Percentiles rank a stretch among this genome's conserved stretches.
Evolutionary conservation across 2,329 filamentous ascomycete genomes (phyloP).

Genomic region (Hymenoscyphus scutula): DNA sequence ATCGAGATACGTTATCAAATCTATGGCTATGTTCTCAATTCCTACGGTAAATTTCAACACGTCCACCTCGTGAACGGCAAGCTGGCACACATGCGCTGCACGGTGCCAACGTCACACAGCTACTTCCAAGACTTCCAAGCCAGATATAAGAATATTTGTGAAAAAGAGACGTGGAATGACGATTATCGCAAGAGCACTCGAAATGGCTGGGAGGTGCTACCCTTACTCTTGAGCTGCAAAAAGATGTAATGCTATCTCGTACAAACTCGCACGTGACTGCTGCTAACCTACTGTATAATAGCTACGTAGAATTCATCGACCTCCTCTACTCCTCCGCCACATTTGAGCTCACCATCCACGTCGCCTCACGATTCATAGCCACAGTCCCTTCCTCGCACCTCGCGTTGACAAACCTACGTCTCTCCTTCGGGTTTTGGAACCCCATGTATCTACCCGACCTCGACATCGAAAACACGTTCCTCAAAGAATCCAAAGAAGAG

Average conservation of each 20-base stretch:
- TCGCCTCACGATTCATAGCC: not conserved
- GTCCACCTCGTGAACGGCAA: not conserved
- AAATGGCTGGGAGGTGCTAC: conserved; percentile 1
- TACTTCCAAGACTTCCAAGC: not conserved
- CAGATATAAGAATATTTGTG: not conserved
- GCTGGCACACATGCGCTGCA: not conserved
- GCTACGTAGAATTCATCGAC: not conserved
- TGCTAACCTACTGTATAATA: no score
- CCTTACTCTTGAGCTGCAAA: conserved; percentile 4
- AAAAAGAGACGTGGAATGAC: not conserved
- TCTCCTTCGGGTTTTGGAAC: not conserved
- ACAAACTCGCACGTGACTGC: no score
- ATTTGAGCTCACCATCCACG: not conserved
- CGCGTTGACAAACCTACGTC: not conserved
- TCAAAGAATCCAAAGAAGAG: not conserved
- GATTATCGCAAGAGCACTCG: not conserved
- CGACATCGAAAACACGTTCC: not conserved
- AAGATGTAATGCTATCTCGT: not conserved
- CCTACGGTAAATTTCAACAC: not conserved
- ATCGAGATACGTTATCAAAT: no score
- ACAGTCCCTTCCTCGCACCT: not conserved
- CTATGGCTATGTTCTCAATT: not conserved
- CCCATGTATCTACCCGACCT: not conserved
- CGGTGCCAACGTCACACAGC: not conserved
- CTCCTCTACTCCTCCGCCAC: not conserved